phyloP scores from a whole-genome alignment of 257 asterid species.

The Solanum chmielewskii region DNA sequence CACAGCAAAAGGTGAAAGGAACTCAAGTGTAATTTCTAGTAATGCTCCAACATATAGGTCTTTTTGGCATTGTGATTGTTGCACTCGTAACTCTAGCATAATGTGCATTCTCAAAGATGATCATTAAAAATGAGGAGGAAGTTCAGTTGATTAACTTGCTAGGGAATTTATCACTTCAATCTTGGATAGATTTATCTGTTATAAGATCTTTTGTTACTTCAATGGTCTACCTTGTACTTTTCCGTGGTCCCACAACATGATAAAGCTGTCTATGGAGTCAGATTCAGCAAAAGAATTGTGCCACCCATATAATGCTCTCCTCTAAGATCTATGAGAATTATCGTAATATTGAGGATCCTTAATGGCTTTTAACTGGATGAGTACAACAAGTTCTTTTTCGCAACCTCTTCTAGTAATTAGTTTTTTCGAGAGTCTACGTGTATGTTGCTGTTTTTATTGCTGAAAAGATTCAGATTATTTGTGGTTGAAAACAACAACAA shows the following conservation, averaged over 20 bases:
- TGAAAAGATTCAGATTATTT: not conserved
- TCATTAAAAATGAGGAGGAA: not conserved
- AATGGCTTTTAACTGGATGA: not conserved
- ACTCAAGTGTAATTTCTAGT: not conserved
- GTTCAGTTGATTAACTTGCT: not conserved
- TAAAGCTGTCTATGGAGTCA: not conserved
- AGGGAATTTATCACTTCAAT: not conserved
- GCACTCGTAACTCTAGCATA: not conserved
- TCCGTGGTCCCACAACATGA: not conserved
- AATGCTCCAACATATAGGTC: not conserved
- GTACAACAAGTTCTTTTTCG: not conserved
- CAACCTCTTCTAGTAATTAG: not conserved
- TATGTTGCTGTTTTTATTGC: not conserved
- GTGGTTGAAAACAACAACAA: not conserved
- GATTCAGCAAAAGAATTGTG: not conserved
- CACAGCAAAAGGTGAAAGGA: not conserved
- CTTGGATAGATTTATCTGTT: not conserved
- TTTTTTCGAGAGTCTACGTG: not conserved
- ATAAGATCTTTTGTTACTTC: not conserved
- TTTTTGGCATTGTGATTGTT: not conserved
- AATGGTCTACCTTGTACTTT: not conserved
- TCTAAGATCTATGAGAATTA: not conserved
- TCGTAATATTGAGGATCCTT: not conserved
- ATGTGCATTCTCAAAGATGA: not conserved
- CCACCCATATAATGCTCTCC: not conserved